A percentile compares a stretch with the other conserved stretches of the same genome.
Evolutionary conservation across 352 stramenopile species (phyloP).

Genomic region (Globisporangium cystogenes): DNA sequence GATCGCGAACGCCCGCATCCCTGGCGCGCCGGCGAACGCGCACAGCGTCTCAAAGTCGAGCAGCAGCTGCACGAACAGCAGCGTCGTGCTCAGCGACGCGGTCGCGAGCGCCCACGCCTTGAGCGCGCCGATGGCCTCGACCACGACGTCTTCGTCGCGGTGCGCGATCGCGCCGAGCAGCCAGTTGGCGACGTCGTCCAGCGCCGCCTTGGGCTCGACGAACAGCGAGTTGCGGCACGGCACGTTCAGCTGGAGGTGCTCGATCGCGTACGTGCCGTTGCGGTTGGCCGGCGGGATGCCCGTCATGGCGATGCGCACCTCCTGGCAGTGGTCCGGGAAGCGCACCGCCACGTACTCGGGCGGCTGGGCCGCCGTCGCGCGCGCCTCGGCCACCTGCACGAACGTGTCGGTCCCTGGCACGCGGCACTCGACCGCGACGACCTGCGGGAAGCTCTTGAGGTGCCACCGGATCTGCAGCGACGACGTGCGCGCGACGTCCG

Average conservation of each 20-base stretch:
- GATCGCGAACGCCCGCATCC: slow-evolving; percentile 33
- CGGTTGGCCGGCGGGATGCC: slow-evolving; percentile 61
- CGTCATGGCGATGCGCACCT: slow-evolving; percentile 58
- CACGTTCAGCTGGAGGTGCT: slow-evolving; percentile 55
- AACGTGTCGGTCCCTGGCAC: slow-evolving; percentile 28
- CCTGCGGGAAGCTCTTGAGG: slow-evolving; percentile 52
- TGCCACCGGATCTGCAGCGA: slow-evolving; percentile 72
- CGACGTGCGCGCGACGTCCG: slow-evolving; percentile 35
- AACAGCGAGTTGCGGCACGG: slow-evolving; percentile 55
- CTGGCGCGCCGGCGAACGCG: slow-evolving; percentile 7
- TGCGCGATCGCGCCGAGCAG: slow-evolving; percentile 40
- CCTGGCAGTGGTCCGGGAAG: slow-evolving; percentile 37
- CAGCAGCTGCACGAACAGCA: slow-evolving; percentile 74
- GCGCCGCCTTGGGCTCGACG: slow-evolving; percentile 42
- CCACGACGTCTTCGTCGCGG: slow-evolving; percentile 41
- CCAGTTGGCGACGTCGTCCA: slow-evolving; percentile 63
- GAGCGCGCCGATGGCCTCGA: slow-evolving; percentile 62
- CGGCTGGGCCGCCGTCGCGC: slow-evolving; percentile 9
- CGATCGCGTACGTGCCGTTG: slow-evolving; percentile 61
- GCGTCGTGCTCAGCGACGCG: slow-evolving; percentile 57
- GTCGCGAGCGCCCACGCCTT: slow-evolving; percentile 74
- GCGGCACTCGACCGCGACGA: slow-evolving; percentile 53
- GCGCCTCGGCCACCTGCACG: slow-evolving; percentile 30
- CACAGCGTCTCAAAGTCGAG: slow-evolving; percentile 22
- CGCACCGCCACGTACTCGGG: slow-evolving; percentile 30